Evolutionary conservation across 1,284 basidiomycete species (phyloP), one percentile per base, ranked within the genome.

Genomic region (Moesziomyces sp.): DNA sequence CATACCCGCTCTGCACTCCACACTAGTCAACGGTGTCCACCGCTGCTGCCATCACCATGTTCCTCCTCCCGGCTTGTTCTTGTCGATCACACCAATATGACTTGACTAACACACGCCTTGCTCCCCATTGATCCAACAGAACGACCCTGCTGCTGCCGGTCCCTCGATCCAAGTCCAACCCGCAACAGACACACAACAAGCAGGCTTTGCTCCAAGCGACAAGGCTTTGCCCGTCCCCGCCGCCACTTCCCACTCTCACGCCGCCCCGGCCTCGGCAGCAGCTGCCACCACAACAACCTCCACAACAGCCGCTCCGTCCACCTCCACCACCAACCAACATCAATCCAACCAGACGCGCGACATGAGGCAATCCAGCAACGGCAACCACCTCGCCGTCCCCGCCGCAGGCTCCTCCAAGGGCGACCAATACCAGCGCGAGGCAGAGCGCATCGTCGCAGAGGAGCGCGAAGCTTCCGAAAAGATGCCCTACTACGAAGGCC

Each of bases 401-500:
- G 56, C 60, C 4, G 64, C 64, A 11, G 52, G 51, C n/a, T 47
- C 50, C 10, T 53, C 42, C 43, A 74, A 71, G 56, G 54, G 53
- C 43, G 72, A 76, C 53, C 73, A 70, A 43, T 79, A 78, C 58
- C 71, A 64, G 30, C 57, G 56, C 21, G 62, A 80, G 46, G 76
- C 78, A 13, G 70, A 79, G 53, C 70, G 74, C 49, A 76, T 81
- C 35, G 78, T 80, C 5, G 67, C 74, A 44, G 78, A 80, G 40
- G 80, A 81, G 59, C 58, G 73, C 30, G 58, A 72, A 33, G 78
- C 78, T 0, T 69, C 75, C 5, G 78, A 80, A 28, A 79, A 79
- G 74, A 62, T 80, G 74, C 80, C 78, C 21, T 61, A 70, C 58
- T 79, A 81, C 70, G 72, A 77, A 21, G 80, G 78, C 13, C 67